phyloP scores from a whole-genome alignment of 805 yeast species.

The Priceomyces haplophilus region DNA sequence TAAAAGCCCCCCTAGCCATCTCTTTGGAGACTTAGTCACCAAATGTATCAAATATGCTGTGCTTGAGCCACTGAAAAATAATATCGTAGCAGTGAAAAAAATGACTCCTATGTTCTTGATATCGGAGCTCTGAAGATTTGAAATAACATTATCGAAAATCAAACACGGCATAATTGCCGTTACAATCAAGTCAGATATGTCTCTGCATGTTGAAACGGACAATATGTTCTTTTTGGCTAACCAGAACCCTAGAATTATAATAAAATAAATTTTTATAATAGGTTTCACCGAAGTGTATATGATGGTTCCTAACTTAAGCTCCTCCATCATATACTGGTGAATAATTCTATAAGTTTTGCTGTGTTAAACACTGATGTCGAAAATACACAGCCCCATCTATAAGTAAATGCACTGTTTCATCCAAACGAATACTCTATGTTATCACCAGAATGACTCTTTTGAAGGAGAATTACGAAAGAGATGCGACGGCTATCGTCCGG shows the following conservation, averaged over 20 bases:
- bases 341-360: background rate
- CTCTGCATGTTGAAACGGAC: constrained; percentile 64
- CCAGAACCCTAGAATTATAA: constrained; percentile 62
- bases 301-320: constrained; percentile 52
- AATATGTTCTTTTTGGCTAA: constrained; percentile 63
- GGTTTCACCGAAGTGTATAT: constrained; percentile 83
- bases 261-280: constrained; percentile 75
- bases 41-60: constrained; percentile 44
- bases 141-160: constrained; percentile 69
- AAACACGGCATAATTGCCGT: constrained; percentile 71
- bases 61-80: constrained; percentile 49
- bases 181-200: constrained; percentile 66
- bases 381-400: too few relatives aligned
- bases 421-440: too few relatives aligned
- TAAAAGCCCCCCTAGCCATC: constrained; percentile 74
- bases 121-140: constrained; percentile 62
- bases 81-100: constrained; percentile 43
- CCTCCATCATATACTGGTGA: constrained; percentile 3
- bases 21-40: constrained; percentile 59
- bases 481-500: too few relatives aligned
- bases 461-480: too few relatives aligned
- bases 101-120: constrained; percentile 70
- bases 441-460: too few relatives aligned
- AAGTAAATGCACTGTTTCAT: too few relatives aligned
- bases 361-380: background rate